A percentile compares a stretch with the other conserved stretches of the same genome.
Evolutionary conservation across 345 rosid genomes (phyloP).

Genomic region (Ceriops tagal): DNA sequence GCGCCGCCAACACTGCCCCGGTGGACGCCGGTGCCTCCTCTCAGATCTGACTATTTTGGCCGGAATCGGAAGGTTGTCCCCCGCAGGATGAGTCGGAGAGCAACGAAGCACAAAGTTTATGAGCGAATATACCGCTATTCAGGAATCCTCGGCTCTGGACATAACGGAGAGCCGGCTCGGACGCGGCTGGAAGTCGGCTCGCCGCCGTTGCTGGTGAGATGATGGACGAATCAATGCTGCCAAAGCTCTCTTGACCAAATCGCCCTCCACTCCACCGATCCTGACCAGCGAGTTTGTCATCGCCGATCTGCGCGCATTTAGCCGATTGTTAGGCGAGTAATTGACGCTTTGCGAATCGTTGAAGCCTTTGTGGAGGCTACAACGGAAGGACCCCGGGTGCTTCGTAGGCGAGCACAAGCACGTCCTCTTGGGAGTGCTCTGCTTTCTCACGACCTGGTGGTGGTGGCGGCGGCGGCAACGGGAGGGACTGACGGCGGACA

Average conservation of each 20-base stretch:
- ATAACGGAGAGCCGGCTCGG: conserved; percentile 62
- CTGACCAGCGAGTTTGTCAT: conserved; percentile 72
- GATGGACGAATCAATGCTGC: conserved; percentile 55
- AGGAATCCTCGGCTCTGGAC: conserved; percentile 37
- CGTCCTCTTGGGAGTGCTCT: conserved; percentile 35
- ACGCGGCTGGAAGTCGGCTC: conserved; percentile 56
- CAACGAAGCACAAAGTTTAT: not conserved
- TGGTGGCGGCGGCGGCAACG: not conserved
- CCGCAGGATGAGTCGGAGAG: conserved; percentile 1
- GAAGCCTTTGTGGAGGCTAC: conserved; percentile 58
- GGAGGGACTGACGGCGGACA: conserved; percentile 33
- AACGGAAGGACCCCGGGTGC: conserved; percentile 78
- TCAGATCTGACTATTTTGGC: not conserved
- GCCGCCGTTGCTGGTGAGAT: conserved; percentile 45
- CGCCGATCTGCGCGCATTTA: conserved; percentile 63
- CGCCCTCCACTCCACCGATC: conserved; percentile 69
- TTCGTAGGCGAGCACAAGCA: conserved; percentile 73
- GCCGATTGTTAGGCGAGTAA: conserved; percentile 44
- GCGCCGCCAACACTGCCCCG: not conserved
- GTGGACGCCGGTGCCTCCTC: not conserved
- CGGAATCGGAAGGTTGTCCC: not conserved
- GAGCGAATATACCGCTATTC: conserved; percentile 3
- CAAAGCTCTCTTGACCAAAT: conserved; percentile 51
- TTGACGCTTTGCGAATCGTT: conserved; percentile 7
- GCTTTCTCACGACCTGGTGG: conserved; percentile 29